These are phyloP conservation scores for Vaccinium vitisidaea DNA, from an alignment of 148 eudicot genomes.

Conservation along the genomic window DNA sequence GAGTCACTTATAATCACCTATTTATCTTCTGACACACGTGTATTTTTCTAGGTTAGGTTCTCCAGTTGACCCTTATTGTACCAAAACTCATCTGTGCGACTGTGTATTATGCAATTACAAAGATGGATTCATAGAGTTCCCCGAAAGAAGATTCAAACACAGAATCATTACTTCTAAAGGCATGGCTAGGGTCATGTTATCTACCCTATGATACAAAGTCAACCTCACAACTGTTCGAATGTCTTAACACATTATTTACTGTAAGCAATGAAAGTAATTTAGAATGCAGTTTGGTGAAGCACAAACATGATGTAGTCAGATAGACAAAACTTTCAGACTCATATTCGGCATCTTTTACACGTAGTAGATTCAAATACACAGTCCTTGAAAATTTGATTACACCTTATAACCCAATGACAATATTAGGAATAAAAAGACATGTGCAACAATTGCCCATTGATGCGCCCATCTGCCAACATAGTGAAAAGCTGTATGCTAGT, in stretches of 20 bases:
- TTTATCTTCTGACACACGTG: neutral
- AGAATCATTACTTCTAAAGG: neutral
- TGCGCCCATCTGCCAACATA: neutral
- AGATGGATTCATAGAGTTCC: neutral
- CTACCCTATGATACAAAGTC: neutral
- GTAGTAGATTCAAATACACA: neutral
- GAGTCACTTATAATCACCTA: neutral
- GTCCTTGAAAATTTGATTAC: neutral
- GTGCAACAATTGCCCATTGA: neutral
- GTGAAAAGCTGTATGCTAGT: neutral
- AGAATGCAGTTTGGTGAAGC: neutral
- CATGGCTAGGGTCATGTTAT: neutral
- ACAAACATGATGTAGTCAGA: neutral
- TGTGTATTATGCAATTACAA: neutral
- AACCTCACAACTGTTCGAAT: neutral
- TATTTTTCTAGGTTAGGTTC: neutral
- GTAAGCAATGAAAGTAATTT: neutral
- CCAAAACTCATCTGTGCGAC: neutral
- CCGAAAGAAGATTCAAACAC: neutral
- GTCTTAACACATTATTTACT: neutral
- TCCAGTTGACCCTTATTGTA: neutral
- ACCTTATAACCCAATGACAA: neutral
- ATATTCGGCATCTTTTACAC: neutral
- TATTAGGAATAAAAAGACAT: neutral
- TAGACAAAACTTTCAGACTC: neutral